Evolutionary conservation across 768 basidiomycete genomes (phyloP).

Genomic region (Tubosaeta sp.): DNA sequence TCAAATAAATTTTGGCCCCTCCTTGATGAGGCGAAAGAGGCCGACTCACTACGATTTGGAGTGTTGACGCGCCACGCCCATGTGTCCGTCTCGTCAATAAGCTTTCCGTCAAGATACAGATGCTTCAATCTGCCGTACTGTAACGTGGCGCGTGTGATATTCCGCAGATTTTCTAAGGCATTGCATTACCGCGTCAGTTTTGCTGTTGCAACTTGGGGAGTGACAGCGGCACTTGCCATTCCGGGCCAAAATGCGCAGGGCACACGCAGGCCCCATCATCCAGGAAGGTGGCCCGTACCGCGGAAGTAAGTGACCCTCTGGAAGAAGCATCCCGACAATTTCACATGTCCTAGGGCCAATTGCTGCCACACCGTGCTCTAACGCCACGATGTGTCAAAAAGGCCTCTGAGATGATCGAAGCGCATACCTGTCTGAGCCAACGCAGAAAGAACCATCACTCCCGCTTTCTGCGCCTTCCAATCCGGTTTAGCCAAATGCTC

Average conservation of each 20-base stretch:
- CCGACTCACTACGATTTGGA: constrained; percentile 14
- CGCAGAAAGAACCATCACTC: constrained; percentile 20
- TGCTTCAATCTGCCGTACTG: constrained; percentile 18
- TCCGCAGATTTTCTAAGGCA: constrained; percentile 10
- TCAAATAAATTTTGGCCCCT: neutral
- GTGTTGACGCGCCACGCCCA: constrained; percentile 13
- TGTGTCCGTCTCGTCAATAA: constrained; percentile 15
- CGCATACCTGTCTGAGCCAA: constrained; percentile 17
- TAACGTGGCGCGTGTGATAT: neutral
- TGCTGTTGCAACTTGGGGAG: neutral
- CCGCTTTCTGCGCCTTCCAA: constrained; percentile 23
- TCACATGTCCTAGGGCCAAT: constrained; percentile 7
- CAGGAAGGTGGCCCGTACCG: constrained; percentile 9
- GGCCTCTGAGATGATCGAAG: neutral
- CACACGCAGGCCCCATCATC: constrained; percentile 26
- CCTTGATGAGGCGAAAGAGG: neutral
- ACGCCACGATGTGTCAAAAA: neutral
- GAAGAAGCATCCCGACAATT: constrained; percentile 19
- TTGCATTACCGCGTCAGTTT: neutral
- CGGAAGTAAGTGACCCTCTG: constrained; percentile 3
- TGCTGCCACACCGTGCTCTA: constrained; percentile 13
- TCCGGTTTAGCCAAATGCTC: neutral
- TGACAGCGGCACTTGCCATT: constrained; percentile 8
- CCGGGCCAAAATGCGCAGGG: constrained; percentile 18
- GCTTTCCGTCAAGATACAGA: constrained; percentile 12